Conservation (phyloP, 768 basidiomycete genomes). For the Rubroboletus satanas region DNA sequence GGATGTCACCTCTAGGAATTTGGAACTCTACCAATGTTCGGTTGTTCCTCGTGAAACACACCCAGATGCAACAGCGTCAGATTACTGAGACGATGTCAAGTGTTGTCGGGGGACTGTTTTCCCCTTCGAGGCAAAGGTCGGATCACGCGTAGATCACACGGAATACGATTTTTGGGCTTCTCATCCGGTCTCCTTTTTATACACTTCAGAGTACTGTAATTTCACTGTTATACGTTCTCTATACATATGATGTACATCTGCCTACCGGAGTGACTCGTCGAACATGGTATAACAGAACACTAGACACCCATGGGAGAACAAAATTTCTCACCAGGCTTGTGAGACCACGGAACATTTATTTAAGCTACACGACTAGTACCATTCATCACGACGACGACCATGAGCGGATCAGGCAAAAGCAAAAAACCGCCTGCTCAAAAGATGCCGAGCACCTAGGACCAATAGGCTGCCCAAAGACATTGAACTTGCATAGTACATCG, state of each 20-base stretch:
- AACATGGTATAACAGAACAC: neutral
- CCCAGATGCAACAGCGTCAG: slow-evolving; percentile 63
- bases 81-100: slow-evolving; percentile 76
- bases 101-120: slow-evolving; percentile 74
- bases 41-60: slow-evolving; percentile 88
- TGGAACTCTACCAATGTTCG: slow-evolving; percentile 91
- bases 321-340: neutral
- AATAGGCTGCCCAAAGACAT: slow-evolving; percentile 26
- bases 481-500: slow-evolving; percentile 29
- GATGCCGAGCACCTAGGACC: slow-evolving; percentile 11
- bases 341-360: neutral
- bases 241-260: neutral
- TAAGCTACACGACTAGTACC: neutral
- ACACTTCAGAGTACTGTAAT: neutral
- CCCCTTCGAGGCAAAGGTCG: slow-evolving; percentile 35
- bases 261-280: neutral
- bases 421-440: slow-evolving; percentile 7
- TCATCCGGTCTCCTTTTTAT: neutral
- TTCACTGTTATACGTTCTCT: neutral
- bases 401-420: slow-evolving; percentile 9
- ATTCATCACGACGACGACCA: neutral
- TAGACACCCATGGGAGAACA: neutral
- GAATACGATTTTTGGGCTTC: neutral
- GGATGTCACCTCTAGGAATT: slow-evolving; percentile 80
- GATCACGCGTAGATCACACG: slow-evolving; percentile 22